Conservation (phyloP, 257 asterid species). For the Coffea canephora region DNA sequence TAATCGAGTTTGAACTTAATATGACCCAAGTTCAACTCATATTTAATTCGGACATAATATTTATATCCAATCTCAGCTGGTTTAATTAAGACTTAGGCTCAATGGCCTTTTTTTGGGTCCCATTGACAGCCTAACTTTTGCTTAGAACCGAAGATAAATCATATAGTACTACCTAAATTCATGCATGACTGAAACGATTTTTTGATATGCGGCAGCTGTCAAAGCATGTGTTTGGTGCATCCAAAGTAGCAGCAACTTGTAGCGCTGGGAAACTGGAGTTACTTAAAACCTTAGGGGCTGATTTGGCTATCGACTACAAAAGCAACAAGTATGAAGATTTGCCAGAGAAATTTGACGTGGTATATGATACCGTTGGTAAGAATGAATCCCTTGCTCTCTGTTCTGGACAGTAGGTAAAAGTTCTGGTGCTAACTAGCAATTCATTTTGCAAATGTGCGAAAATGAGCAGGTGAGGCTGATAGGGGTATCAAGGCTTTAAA, state of each 20-base stretch:
- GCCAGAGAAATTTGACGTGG: constrained; percentile 73
- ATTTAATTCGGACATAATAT: too few species aligned
- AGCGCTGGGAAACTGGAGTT: constrained; percentile 64
- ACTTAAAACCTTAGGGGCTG: constrained; percentile 67
- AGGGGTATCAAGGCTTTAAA: constrained; percentile 70
- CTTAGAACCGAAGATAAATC: neutral
- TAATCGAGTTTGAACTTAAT: too few species aligned
- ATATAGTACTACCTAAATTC: too few species aligned
- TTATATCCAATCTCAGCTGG: too few species aligned
- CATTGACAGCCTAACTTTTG: too few species aligned
- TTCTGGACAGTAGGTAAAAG: neutral
- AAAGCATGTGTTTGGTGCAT: constrained; percentile 82
- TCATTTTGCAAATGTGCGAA: neutral
- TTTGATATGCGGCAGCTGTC: constrained; percentile 49
- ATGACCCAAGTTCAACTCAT: too few species aligned
- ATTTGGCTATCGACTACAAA: constrained; percentile 77
- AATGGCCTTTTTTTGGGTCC: too few species aligned
- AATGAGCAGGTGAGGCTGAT: constrained; percentile 58
- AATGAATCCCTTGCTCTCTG: neutral
- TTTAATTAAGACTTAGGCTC: too few species aligned
- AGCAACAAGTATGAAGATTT: constrained; percentile 61
- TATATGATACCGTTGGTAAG: constrained; percentile 80
- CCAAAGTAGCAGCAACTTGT: constrained; percentile 72
- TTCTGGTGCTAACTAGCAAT: too few species aligned
- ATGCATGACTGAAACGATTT: neutral